Conservation (phyloP, 176 grass and related monocot species). For the Paspalum notatum region DNA sequence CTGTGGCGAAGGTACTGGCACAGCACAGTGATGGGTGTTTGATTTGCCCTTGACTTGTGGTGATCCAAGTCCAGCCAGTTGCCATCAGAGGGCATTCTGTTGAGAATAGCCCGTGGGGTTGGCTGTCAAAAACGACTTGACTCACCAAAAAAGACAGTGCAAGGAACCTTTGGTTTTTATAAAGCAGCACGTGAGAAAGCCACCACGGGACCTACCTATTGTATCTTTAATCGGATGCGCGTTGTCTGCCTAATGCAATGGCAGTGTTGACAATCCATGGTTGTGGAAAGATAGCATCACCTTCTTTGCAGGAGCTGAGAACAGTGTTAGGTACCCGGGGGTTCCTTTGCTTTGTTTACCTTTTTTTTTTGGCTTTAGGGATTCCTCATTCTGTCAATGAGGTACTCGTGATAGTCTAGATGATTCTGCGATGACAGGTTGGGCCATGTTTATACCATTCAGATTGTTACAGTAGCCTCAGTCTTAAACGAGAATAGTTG, state of each 20-base stretch:
- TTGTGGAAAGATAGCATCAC: neutral
- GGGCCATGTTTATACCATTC: too few relatives aligned
- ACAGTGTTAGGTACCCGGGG: constrained; percentile 3
- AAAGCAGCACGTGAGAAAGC: constrained; percentile 15
- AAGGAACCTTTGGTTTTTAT: constrained; percentile 6
- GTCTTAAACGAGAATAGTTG: neutral
- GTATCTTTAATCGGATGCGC: constrained; percentile 34
- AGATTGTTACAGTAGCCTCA: neutral
- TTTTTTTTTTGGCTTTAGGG: constrained; percentile 36
- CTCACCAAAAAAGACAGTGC: neutral
- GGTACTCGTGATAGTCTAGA: neutral
- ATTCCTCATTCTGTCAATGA: neutral
- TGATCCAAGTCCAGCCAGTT: neutral
- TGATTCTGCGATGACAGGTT: neutral
- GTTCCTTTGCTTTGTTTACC: neutral
- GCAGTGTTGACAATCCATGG: constrained; percentile 1
- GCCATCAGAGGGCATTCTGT: neutral
- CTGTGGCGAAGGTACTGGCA: neutral
- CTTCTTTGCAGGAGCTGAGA: neutral
- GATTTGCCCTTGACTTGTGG: neutral
- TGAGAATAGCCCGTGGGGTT: neutral
- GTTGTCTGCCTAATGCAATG: constrained; percentile 20
- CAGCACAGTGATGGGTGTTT: neutral
- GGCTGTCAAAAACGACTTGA: neutral
- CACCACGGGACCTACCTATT: neutral